Base-by-base conservation (phyloP, 2,329 filamentous ascomycete species). In the Immersiporthe knoxdaviesiana region DNA sequence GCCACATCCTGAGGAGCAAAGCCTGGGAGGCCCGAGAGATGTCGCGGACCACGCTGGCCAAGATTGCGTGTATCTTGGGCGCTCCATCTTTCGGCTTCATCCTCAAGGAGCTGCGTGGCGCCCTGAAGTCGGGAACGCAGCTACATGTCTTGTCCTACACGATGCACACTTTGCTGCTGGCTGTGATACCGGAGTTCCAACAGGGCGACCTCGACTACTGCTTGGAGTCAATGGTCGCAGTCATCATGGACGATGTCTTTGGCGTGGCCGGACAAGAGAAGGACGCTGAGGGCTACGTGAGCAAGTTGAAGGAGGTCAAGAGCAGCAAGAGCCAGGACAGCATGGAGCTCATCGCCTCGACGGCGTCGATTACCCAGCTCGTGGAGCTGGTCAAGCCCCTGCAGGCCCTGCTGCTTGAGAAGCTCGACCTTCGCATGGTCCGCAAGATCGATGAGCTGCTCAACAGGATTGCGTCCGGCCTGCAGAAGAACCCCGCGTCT, bases 231-330 rank as follows among this genome's bases (percentile, higher is more conserved):
- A 89, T 98, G 58, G 90, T 97, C 60, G 86, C 88, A 1, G 88
- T 99, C 58, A 91, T 98, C 72, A 96, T 99, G 92, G 96, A 99
- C 76, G 97, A 99, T 77, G 96, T 97, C 16, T 99, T 99, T 76
- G 97, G 97, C 39, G 88, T 90, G 7, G 91, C 92, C 44, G 96
- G 96, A 1, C 92, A 97, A 80, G 95, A 99, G 77, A 99, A 99
- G 80, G 96, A 99, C 75, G 95, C 95, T 0, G 94, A 97, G 74
- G 96, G 94, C 66, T 99, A 99, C 78, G 91, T 91, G 68, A 97
- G 90, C 77, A 92, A 95, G 79, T 97, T 97, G 91, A 97, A 97
- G 79, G 96, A 99, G 81, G 91, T 99, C 68, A 98, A 97, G 83
- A 96, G 92, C 79, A 97, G 92, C 84, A 99, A 98, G 84, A 97